Evolutionary conservation across 129 eudicot species (phyloP), one percentile per base, ranked within the genome.

Genomic region (Flaveria brownii): DNA sequence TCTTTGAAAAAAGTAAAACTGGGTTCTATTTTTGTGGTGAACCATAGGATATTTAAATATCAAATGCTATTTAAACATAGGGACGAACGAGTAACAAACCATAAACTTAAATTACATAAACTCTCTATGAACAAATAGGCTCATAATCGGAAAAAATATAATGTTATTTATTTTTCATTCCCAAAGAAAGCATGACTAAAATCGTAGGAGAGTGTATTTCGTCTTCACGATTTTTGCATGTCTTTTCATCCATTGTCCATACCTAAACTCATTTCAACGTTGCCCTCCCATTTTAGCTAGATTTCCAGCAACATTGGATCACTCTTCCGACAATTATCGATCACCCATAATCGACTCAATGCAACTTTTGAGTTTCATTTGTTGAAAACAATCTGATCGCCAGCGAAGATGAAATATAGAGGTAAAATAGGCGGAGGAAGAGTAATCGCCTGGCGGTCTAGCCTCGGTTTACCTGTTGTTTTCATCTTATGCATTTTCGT

Each of bases 401-500:
- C 54, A 28, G 13, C 18, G 5, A 45, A 25, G 43, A 88, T 88
- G 97, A 91, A 88, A 86, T 73, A 71, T 55, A 87, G 85, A 82
- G 85, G 79, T 39, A 82, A 82, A 71, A 25, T 47, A 9, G 64
- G 86, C 50, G 77, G 85, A 49, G 76, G 74, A n/a, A 80, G 78
- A 45, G 64, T 77, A 45, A 36, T 9, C 50, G 50, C 50, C 50
- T 45, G 14, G 59, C 5, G 86, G 76, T 84, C 71, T 82, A 88
- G 72, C 64, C 43, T 90, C 45, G 87, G 90, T 80, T 72, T 88
- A 8, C 98, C 90, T 2, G 74, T 86, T 11, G 85, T 91, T 15
- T 84, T 86, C 70, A 85, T 86, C 22, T 25, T 94, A 17, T 94
- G 92, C 82, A 66, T 86, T 61, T 87, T 87, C 84, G 91, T 89